These are phyloP conservation scores for Pseudogymnoascus sp. DNA, from an alignment of 2,329 filamentous ascomycete genomes.

Conservation along the genomic window DNA sequence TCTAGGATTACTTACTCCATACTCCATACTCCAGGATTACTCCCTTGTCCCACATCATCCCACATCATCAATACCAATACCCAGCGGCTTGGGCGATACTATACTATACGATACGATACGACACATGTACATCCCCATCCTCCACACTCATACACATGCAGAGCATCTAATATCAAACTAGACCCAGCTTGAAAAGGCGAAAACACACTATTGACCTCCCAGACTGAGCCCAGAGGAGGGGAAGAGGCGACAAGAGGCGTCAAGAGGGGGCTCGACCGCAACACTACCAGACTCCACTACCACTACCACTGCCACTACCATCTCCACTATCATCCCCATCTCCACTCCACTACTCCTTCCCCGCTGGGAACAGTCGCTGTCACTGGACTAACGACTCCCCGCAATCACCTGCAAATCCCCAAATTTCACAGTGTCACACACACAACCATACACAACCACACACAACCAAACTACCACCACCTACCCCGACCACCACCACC, in stretches of 20 bases:
- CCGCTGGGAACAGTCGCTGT: too few relatives aligned
- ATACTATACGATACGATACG: too few relatives aligned
- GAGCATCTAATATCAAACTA: not conserved
- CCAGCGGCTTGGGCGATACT: not conserved
- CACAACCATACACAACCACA: not conserved
- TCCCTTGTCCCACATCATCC: not conserved
- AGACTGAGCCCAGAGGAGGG: not conserved
- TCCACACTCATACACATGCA: too few relatives aligned
- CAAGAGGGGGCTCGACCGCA: not conserved
- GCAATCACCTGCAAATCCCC: not conserved
- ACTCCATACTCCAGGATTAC: not conserved
- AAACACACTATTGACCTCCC: not conserved
- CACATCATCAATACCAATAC: too few relatives aligned
- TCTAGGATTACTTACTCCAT: too few relatives aligned
- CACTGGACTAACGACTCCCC: too few relatives aligned
- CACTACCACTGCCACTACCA: too few relatives aligned
- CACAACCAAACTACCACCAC: not conserved
- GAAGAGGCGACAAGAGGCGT: not conserved
- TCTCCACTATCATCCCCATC: too few relatives aligned
- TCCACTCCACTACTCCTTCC: not conserved
- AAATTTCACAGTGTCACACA: too few relatives aligned
- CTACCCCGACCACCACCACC: too few relatives aligned
- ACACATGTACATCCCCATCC: too few relatives aligned
- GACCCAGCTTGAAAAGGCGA: not conserved
- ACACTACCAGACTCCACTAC: too few relatives aligned